Evolutionary conservation across 1,139 yeast species (phyloP), one percentile per base, ranked within the genome.

Genomic region (Suhomyces kunorum): DNA sequence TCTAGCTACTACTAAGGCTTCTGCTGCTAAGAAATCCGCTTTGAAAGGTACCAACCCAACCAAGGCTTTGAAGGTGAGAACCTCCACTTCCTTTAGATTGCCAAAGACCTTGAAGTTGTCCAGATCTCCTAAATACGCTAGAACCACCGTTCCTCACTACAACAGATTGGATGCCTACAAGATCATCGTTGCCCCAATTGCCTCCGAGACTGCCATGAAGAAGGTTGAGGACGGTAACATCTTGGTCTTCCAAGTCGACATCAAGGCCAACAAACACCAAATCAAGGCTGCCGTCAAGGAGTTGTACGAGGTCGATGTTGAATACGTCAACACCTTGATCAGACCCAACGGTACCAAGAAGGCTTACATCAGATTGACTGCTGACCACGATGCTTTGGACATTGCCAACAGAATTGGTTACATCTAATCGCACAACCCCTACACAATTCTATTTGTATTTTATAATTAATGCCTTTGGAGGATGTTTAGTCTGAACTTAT

Each of bases 311-410:
- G 97, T 92, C 64, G 98, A 92, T 62, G 94, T 87, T 60, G 79
- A 76, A 66, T 81, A 87, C 77, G 90, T 92, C 67, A 88, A 92
- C 92, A 92, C 98, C 64, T 82, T 90, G 75, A 76, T 92, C 67
- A 87, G 96, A 80, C 97, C 98, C 71, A 90, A 92, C 75, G 98
- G 98, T 76, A 87, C 97, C 80, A 92, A 92, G 88, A 94, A 94
- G 85, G 99, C 99, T 69, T 92, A 86, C 81, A 92, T 92, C 73
- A 89, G 96, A 81, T 87, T 92, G 74, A 89, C 98, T 68, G 94
- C 97, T 72, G 98, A 94, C 78, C 87, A 85, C 81, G 99, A 92
- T 79, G 98, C 98, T 74, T 87, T 94, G 74, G 99, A 92, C 75
- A 90, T 92, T 76, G 99, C 98, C 74, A 90, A 90, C 96, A 89